phyloP scores from a whole-genome alignment of 805 yeast species.

The Saccharomycopsis capsularis region DNA sequence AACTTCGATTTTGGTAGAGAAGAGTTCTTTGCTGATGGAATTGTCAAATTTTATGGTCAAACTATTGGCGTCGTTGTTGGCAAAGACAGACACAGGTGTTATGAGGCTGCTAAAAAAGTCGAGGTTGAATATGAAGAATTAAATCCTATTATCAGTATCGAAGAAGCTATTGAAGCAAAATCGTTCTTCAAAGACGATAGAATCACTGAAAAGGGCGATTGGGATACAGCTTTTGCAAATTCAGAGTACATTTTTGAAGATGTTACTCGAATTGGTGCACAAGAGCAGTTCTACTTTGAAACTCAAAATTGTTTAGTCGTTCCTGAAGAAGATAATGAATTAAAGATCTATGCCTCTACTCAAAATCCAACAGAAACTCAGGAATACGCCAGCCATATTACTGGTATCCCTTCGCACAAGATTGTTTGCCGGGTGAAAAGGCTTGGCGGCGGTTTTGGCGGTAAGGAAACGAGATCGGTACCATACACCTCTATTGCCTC shows the following conservation, averaged over 20 bases:
- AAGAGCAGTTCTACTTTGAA: conserved; percentile 44
- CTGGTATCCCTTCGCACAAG: conserved; percentile 37
- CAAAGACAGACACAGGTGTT: conserved; percentile 33
- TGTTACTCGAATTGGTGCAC: conserved; percentile 37
- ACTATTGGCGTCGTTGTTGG: conserved; percentile 39
- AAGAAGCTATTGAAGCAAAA: conserved; percentile 37
- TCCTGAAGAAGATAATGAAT: conserved; percentile 42
- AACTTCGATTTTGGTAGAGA: conserved; percentile 36
- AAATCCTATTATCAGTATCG: conserved; percentile 34
- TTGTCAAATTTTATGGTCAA: conserved; percentile 37
- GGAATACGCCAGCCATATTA: conserved; percentile 35
- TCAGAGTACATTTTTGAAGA: conserved; percentile 34
- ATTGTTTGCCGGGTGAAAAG: conserved; percentile 37
- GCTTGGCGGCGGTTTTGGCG: conserved; percentile 46
- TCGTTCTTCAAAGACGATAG: conserved; percentile 35
- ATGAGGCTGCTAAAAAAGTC: conserved; percentile 36
- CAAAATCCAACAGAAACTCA: conserved; percentile 43
- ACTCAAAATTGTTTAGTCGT: conserved; percentile 38
- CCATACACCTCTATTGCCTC: conserved; percentile 35
- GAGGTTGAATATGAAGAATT: conserved; percentile 37
- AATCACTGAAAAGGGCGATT: conserved; percentile 34
- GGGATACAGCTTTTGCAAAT: conserved; percentile 31
- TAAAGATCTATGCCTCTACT: conserved; percentile 37
- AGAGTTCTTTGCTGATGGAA: conserved; percentile 37
- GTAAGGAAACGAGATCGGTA: conserved; percentile 39